Evolutionary conservation across 2,329 filamentous ascomycete genomes (phyloP).

Genomic region (Coleophoma eucalyptorum): DNA sequence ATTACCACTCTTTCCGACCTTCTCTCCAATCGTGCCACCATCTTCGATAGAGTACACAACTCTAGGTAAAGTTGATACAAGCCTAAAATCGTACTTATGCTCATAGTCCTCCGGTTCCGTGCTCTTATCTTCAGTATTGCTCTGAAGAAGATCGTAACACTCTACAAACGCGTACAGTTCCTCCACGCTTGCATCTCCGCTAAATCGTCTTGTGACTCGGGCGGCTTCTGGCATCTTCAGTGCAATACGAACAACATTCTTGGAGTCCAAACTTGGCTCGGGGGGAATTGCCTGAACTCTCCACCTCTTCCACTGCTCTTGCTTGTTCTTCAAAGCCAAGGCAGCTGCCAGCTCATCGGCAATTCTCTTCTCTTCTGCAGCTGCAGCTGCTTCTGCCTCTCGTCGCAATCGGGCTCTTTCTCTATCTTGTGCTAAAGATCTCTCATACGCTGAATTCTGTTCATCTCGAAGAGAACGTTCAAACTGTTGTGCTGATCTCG

Average conservation of each 20-base stretch:
- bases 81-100: constrained; percentile 79
- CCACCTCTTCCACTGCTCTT: constrained; percentile 75
- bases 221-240: constrained; percentile 66
- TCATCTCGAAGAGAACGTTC: constrained; percentile 78
- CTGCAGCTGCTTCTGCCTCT: constrained; percentile 71
- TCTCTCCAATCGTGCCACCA: constrained; percentile 63
- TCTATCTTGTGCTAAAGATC: constrained; percentile 81
- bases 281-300: constrained; percentile 61
- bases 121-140: constrained; percentile 24
- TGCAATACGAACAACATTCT: constrained; percentile 69
- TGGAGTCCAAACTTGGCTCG: constrained; percentile 63
- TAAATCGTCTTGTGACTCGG: constrained; percentile 74
- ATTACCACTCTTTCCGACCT: constrained; percentile 80
- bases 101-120: constrained; percentile 62
- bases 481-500: constrained; percentile 75
- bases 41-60: constrained; percentile 70
- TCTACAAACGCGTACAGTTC: constrained; percentile 96
- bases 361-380: constrained; percentile 61
- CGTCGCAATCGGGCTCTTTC: constrained; percentile 74
- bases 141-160: constrained; percentile 67
- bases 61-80: constrained; percentile 83
- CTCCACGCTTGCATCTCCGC: constrained; percentile 66
- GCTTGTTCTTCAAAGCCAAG: constrained; percentile 43
- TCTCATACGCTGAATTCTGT: constrained; percentile 92
- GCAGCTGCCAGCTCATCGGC: constrained; percentile 57